phyloP scores from a whole-genome alignment of 352 stramenopile species.

The Globisporangium canariense region DNA sequence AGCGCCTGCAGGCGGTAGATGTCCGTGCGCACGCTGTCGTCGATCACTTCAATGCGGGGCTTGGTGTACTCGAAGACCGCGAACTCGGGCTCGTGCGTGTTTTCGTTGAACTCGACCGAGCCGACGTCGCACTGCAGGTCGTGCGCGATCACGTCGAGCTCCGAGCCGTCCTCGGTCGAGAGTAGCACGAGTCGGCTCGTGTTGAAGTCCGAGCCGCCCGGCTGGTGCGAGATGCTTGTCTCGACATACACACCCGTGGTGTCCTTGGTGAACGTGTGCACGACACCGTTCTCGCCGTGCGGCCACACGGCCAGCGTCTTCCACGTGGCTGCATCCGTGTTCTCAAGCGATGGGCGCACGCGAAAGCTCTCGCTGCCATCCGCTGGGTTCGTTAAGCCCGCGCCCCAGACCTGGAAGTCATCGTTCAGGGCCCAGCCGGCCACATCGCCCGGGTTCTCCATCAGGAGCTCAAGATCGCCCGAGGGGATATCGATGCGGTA shows the following conservation, averaged over 20 bases:
- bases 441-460: conserved; percentile 34
- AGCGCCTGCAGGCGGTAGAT: conserved; percentile 23
- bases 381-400: background rate
- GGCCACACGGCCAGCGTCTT: conserved; percentile 33
- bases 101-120: conserved; percentile 28
- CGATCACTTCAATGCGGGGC: conserved; percentile 29
- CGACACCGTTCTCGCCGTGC: conserved; percentile 26
- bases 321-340: conserved; percentile 24
- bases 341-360: conserved; percentile 20
- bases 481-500: conserved; percentile 28
- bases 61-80: conserved; percentile 36
- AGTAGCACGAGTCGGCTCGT: conserved; percentile 40
- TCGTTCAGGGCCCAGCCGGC: conserved; percentile 24
- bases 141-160: conserved; percentile 28
- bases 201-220: conserved; percentile 18
- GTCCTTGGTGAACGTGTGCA: conserved; percentile 30
- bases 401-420: conserved; percentile 30
- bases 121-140: conserved; percentile 27
- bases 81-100: conserved; percentile 21
- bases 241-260: conserved; percentile 30
- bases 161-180: conserved; percentile 29
- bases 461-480: conserved; percentile 22
- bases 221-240: conserved; percentile 32
- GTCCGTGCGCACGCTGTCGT: conserved; percentile 28
- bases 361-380: conserved; percentile 30